Conservation (phyloP, 2,329 filamentous ascomycete species). For the Cadophora sp. region DNA sequence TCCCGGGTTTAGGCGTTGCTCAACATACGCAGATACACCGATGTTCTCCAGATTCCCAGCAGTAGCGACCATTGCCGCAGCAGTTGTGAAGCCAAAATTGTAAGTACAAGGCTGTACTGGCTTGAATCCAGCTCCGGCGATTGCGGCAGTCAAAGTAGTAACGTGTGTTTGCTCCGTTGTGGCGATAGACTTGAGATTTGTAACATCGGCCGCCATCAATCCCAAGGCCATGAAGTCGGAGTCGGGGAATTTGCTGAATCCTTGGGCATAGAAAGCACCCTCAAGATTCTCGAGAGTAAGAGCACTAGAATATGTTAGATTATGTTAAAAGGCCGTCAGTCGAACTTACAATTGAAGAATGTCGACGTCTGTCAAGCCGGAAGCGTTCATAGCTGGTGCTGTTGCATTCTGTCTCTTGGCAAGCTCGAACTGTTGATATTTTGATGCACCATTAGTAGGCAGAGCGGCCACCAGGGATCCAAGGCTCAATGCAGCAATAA, state of each 20-base stretch:
- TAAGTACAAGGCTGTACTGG: constrained; percentile 9
- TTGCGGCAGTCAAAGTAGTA: not conserved
- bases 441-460: constrained; percentile 1
- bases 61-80: constrained; percentile 6
- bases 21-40: constrained; percentile 9
- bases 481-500: constrained; percentile 12
- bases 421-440: not conserved
- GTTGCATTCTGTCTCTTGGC: constrained; percentile 3
- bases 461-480: constrained; percentile 16
- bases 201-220: not conserved
- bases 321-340: not conserved
- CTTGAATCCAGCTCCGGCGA: constrained; percentile 14
- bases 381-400: not conserved
- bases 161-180: constrained; percentile 10
- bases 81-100: constrained; percentile 14
- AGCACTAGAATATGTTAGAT: not conserved
- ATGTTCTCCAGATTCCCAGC: constrained; percentile 12
- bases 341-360: constrained; percentile 6
- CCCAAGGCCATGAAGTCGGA: constrained; percentile 15
- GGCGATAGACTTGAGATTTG: constrained; percentile 10
- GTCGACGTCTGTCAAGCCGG: constrained; percentile 12
- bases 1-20: not conserved
- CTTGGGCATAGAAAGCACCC: constrained; percentile 13
- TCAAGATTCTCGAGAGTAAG: constrained; percentile 8
- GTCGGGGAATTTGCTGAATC: constrained; percentile 15